Conservation (phyloP, 768 basidiomycete species). For the Serendipita sp. region DNA sequence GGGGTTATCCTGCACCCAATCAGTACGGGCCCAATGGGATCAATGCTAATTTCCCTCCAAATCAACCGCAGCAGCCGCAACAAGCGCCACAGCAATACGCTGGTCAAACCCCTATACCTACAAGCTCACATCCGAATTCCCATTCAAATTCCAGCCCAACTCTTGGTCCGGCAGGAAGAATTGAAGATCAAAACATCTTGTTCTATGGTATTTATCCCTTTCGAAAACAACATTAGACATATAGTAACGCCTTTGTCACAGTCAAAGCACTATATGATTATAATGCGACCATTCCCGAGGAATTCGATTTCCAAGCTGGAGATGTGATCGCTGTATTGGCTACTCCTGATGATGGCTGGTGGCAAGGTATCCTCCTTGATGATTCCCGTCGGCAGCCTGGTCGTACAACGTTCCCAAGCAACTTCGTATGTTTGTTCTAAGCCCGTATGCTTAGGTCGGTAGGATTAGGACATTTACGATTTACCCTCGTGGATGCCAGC, state of each 20-base stretch:
- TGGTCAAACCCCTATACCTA: too few relatives aligned
- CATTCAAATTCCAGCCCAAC: background rate
- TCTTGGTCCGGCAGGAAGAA: constrained; percentile 19
- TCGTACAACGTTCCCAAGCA: constrained; percentile 72
- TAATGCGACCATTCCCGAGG: constrained; percentile 67
- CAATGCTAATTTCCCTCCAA: too few relatives aligned
- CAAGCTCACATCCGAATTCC: too few relatives aligned
- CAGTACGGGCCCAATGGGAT: too few relatives aligned
- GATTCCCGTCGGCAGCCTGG: constrained; percentile 54
- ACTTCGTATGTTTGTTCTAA: constrained; percentile 68
- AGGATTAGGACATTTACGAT: background rate
- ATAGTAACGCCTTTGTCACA: constrained; percentile 17
- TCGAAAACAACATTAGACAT: background rate
- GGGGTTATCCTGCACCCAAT: too few relatives aligned
- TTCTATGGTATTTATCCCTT: constrained; percentile 51
- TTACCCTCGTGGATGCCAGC: too few relatives aligned
- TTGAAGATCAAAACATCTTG: constrained; percentile 61
- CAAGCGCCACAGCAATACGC: too few relatives aligned
- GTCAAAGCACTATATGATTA: constrained; percentile 88
- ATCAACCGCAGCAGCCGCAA: too few relatives aligned
- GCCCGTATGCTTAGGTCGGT: background rate
- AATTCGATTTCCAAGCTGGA: constrained; percentile 89
- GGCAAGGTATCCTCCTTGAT: constrained; percentile 79
- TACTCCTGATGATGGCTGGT: constrained; percentile 96
- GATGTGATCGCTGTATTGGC: constrained; percentile 92